Evolutionary conservation across 2,329 filamentous ascomycete species (phyloP).

Genomic region (Malbranchea zuffiana): DNA sequence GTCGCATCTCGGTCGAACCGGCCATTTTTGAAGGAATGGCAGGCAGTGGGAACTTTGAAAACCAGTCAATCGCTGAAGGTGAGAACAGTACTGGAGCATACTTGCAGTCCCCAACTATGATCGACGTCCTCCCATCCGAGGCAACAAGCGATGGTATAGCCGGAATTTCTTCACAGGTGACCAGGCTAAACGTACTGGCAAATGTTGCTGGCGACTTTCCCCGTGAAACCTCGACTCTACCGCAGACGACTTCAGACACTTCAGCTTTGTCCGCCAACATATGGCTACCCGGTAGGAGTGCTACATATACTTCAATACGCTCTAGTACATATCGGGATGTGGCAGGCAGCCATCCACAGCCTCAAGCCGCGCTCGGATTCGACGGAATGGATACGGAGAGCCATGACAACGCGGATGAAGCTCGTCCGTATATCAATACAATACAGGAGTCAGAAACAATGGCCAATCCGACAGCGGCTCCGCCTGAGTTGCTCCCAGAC

Average conservation of each 20-base stretch:
- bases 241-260: neutral
- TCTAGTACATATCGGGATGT: too few relatives aligned
- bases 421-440: too few relatives aligned
- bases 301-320: too few relatives aligned
- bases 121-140: conserved; percentile 2
- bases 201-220: conserved; percentile 1
- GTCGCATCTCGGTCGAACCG: neutral
- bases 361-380: too few relatives aligned
- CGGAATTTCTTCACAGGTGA: conserved; percentile 1
- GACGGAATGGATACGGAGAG: too few relatives aligned
- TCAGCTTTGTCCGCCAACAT: too few relatives aligned
- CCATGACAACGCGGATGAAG: too few relatives aligned
- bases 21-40: conserved; percentile 1
- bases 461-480: too few relatives aligned
- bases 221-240: conserved; percentile 1
- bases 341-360: too few relatives aligned
- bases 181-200: neutral
- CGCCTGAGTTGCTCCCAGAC: too few relatives aligned
- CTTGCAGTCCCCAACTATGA: neutral
- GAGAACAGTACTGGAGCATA: conserved; percentile 2
- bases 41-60: conserved; percentile 5
- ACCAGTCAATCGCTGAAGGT: conserved; percentile 1
- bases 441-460: too few relatives aligned
- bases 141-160: conserved; percentile 3
- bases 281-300: too few relatives aligned